Base-by-base conservation (phyloP, 257 asterid genomes). In the Nicotiana attenuata region DNA sequence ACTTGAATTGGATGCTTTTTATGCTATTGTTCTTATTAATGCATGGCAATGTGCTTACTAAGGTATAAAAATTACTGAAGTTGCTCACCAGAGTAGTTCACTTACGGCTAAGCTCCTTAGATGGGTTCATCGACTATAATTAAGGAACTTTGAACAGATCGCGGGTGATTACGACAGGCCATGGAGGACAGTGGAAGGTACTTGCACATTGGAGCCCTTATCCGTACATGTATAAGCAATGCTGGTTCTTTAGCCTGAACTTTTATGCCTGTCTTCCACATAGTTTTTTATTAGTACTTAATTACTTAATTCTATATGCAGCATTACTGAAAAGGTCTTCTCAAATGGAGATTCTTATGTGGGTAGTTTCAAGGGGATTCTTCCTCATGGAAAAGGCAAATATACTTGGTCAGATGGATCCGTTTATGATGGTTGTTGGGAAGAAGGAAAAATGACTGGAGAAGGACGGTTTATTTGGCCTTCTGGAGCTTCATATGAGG, bases 351-450 rank as follows among this genome's bases (percentile, higher is more conserved):
- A 94, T 85, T 87, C 81, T 61, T 96, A 96, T 85, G 41, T 66
- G 81, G 98, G 99, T 63, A 81, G 77, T 84, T 85, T 89, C 82
- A 86, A 87, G 85, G 91, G 90, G 84, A 82, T 45, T 76, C 82
- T 90, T 79, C 93, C 98, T 24, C 93, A 94, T 77, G 97, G 95
- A 80, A 91, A 90, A 83, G 98, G 98, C 84, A 92, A 85, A 79
- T 96, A 96, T 85, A 91, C 86, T 38, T 96, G 99, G 98, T 82
- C 89, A n/a, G 91, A 96, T 81, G 97, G 99, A 86, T 90, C 97
- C 5, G 61, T 88, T 82, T 94, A 93, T 81, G 94, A 91, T 81
- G 99, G 99, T 82, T 96, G 92, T 17, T 96, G 98, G 98, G 95
- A 84, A 81, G 91, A 86, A 75, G 99, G 99, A 84, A 94, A 93